Base-by-base conservation (phyloP, 805 yeast species). In the Metschnikowia noctiluminum region DNA sequence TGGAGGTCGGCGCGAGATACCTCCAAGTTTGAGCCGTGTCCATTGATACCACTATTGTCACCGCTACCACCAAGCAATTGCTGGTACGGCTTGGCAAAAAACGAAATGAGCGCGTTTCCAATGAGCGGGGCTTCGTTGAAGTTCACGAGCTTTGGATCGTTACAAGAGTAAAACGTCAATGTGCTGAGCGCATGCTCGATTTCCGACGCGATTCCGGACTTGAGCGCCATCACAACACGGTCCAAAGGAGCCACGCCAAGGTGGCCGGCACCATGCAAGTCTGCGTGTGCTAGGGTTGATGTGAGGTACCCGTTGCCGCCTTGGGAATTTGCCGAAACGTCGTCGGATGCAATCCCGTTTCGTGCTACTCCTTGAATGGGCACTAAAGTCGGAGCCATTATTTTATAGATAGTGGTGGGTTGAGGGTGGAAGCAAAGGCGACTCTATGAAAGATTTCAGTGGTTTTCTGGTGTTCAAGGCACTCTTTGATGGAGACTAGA, bases 151-250 rank as follows among this genome's bases (percentile, higher is more conserved):
- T 74, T 78, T 5, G 84, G 79, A 28, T 74, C 73, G 43, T 75
- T 75, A 61, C 73, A 77, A 28, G 81, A 72, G 48, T 84, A 60
- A 44, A 73, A 69, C 10, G 78, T 69, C 50, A 77, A 68, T 6
- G 82, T 79, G 41, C 78, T 74, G 48, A 88, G 66, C 4, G 92
- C 85, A 83, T 90, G 87, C 57, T 80, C 81, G 26, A 85, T 75
- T 62, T 89, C 96, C 31, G 77, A 75, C 14, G 74, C 79, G 26
- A 89, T 66, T 1, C 83, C 85, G 15, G 85, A 78, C 51, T 76
- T 73, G 51, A 89, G 75, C 4, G 94, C 82, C 82, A 89, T 77
- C 54, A 77, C 76, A 59, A 89, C 80, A 52, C 96, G 76, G 11
- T 78, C 76, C 53, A 84, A 65, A 46, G 81, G 81, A 41, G 82